These are phyloP conservation scores for Suillus subluteus DNA, from an alignment of 768 basidiomycete genomes.

Conservation along the genomic window DNA sequence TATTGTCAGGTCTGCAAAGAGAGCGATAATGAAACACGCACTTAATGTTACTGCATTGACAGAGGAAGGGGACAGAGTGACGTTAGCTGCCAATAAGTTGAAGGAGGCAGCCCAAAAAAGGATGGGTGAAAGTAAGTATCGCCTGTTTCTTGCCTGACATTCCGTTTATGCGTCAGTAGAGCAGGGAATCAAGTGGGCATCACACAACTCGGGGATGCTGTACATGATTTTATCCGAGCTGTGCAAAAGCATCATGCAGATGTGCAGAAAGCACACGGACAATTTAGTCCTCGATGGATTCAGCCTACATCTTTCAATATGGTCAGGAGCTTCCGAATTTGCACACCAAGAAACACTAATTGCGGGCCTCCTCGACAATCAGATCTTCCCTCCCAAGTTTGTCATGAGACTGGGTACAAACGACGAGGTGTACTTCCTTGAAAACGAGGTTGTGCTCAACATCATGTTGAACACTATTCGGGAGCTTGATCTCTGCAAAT, in stretches of 20 bases:
- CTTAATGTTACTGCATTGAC: background rate
- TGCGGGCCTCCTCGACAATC: background rate
- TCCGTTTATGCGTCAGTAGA: background rate
- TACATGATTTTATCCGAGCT: background rate
- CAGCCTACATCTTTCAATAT: background rate
- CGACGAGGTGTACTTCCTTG: background rate
- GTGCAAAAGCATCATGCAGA: background rate
- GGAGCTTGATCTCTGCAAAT: background rate
- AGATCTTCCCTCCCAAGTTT: background rate
- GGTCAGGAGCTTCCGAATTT: background rate
- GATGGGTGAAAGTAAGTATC: background rate
- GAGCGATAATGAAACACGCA: background rate
- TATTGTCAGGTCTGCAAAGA: background rate
- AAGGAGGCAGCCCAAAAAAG: background rate
- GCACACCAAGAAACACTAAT: background rate
- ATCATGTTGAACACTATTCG: background rate
- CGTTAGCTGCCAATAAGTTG: background rate
- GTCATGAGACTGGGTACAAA: background rate
- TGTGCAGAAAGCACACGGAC: background rate
- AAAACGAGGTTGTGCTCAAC: background rate
- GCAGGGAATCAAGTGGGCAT: background rate
- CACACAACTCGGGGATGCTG: background rate
- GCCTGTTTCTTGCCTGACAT: background rate
- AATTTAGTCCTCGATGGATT: background rate
- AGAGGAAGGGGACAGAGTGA: background rate